Percentiles rank a stretch among this genome's conserved stretches.
phyloP scores from a whole-genome alignment of 805 yeast species.

The Alloascoidea hylecoeti region DNA sequence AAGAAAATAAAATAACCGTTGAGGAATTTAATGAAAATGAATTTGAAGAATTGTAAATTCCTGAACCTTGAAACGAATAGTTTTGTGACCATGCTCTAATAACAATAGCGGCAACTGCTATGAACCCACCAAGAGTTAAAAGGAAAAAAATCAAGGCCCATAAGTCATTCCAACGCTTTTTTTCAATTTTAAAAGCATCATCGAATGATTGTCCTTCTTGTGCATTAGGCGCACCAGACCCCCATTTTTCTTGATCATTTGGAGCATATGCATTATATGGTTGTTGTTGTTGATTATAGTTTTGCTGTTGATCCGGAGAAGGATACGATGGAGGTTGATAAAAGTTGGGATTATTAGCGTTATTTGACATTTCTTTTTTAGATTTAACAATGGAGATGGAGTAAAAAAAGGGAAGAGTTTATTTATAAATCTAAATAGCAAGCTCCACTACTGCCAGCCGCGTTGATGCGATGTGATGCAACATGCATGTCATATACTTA shows the following conservation, averaged over 20 bases:
- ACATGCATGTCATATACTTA: too few species aligned
- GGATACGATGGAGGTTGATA: background rate
- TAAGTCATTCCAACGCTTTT: conserved; percentile 43
- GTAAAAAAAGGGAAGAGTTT: too few species aligned
- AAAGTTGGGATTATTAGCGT: too few species aligned
- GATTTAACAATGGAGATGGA: too few species aligned
- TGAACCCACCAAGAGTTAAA: conserved; percentile 43
- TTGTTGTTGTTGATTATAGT: background rate
- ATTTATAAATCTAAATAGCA: too few species aligned
- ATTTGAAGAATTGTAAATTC: conserved; percentile 37
- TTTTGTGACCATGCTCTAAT: conserved; percentile 47
- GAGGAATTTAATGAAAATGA: conserved; percentile 62
- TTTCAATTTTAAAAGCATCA: conserved; percentile 51
- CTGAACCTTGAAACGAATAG: conserved; percentile 41
- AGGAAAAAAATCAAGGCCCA: conserved; percentile 51
- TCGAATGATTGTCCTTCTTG: conserved; percentile 33
- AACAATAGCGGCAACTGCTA: conserved; percentile 56
- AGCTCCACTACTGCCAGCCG: too few species aligned
- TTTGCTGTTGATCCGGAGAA: background rate
- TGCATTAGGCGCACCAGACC: conserved; percentile 1
- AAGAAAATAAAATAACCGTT: conserved; percentile 56
- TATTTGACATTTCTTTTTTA: too few species aligned
- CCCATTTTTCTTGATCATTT: conserved; percentile 1
- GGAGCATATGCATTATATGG: background rate
- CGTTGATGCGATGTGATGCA: too few species aligned